A percentile compares a stretch with the other conserved stretches of the same genome.
Conservation (phyloP, 2,329 filamentous ascomycete genomes). For the Aureobasidium melanogenum region DNA sequence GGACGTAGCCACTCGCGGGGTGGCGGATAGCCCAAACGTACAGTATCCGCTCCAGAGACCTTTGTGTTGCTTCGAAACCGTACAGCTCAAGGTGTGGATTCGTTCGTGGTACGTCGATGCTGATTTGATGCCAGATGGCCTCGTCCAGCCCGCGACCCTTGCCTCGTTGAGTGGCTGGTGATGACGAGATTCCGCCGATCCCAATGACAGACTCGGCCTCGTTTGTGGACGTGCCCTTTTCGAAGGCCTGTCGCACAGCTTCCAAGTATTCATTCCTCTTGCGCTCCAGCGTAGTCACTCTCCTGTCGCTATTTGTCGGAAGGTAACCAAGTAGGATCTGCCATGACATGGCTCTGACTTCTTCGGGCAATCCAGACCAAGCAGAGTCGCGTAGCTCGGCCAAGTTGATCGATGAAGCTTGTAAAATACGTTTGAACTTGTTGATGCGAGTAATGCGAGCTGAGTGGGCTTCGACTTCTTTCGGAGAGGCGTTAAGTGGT, state of each 20-base stretch:
- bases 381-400: slow-evolving; percentile 75
- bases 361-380: slow-evolving; percentile 90
- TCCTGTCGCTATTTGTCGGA: slow-evolving; percentile 88
- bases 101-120: slow-evolving; percentile 92
- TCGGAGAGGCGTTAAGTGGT: slow-evolving; percentile 63
- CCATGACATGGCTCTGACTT: slow-evolving; percentile 99
- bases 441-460: slow-evolving; percentile 90
- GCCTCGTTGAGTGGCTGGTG: slow-evolving; percentile 43
- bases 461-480: slow-evolving; percentile 78
- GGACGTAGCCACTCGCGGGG: slow-evolving; percentile 93
- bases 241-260: slow-evolving; percentile 65
- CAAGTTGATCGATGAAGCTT: slow-evolving; percentile 81
- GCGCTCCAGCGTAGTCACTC: slow-evolving; percentile 80
- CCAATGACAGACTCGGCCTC: slow-evolving; percentile 42
- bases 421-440: slow-evolving; percentile 94
- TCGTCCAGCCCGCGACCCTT: slow-evolving; percentile 77
- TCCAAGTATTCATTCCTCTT: slow-evolving; percentile 97
- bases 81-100: slow-evolving; percentile 95
- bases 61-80: slow-evolving; percentile 89
- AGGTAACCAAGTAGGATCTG: slow-evolving; percentile 90
- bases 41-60: slow-evolving; percentile 85
- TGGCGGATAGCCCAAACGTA: slow-evolving; percentile 98
- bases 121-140: slow-evolving; percentile 99
- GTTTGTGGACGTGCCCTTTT: slow-evolving; percentile 39
- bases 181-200: slow-evolving; percentile 36